phyloP scores from a whole-genome alignment of 371 early-diverging fungal species.

The Mucor sp. region DNA sequence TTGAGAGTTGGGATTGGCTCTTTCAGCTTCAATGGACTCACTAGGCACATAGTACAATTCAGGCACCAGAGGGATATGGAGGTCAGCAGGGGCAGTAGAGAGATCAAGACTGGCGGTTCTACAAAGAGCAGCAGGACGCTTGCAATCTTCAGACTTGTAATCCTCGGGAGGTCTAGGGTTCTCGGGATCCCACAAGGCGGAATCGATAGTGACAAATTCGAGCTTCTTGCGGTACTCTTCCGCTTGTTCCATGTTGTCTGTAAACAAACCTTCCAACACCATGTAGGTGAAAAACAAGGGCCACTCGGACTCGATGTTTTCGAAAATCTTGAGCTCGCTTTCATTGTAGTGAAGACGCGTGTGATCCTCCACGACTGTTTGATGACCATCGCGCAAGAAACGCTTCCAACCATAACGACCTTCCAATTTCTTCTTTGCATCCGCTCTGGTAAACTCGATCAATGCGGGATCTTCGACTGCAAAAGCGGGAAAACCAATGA shows the following conservation, averaged over 20 bases:
- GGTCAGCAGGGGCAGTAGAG: slow-evolving; percentile 15
- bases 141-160: slow-evolving; percentile 24
- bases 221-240: slow-evolving; percentile 73
- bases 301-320: slow-evolving; percentile 91
- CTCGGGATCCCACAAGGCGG: slow-evolving; percentile 52
- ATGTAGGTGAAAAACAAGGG: slow-evolving; percentile 91
- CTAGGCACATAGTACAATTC: slow-evolving; percentile 85
- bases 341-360: slow-evolving; percentile 82
- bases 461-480: slow-evolving; percentile 76
- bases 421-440: slow-evolving; percentile 82
- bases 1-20: slow-evolving; percentile 72
- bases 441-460: slow-evolving; percentile 66
- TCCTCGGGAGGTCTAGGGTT: slow-evolving; percentile 32
- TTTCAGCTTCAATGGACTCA: slow-evolving; percentile 77
- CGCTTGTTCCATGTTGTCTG: slow-evolving; percentile 67
- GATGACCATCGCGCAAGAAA: slow-evolving; percentile 91
- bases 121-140: slow-evolving; percentile 11
- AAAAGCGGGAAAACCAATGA: slow-evolving; percentile 91
- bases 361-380: slow-evolving; percentile 81
- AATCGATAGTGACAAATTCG: slow-evolving; percentile 73
- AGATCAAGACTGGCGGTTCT: slow-evolving; percentile 24
- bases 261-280: slow-evolving; percentile 83
- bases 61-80: slow-evolving; percentile 61
- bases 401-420: slow-evolving; percentile 88
- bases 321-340: slow-evolving; percentile 85